phyloP scores from a whole-genome alignment of 2,329 filamentous ascomycete species.

The Colletotrichum magnum region DNA sequence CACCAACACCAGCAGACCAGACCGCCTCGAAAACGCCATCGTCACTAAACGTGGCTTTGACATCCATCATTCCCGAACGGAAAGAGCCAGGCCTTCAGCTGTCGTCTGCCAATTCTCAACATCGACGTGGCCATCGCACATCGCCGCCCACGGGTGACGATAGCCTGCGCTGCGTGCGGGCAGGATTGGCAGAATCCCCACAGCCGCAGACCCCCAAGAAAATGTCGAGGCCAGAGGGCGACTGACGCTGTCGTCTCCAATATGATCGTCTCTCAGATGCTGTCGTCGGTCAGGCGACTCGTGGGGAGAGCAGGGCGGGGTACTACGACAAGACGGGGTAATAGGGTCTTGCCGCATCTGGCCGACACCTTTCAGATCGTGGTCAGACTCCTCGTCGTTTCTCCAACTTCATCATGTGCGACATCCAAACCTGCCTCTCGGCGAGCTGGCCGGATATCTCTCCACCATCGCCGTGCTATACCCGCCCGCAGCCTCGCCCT shows the following conservation, averaged over 20 bases:
- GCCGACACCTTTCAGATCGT: conserved; percentile 6
- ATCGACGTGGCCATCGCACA: conserved; percentile 1
- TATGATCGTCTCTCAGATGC: conserved; percentile 3
- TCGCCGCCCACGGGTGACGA: conserved; percentile 10
- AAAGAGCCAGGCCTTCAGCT: conserved; percentile 16
- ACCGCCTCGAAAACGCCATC: conserved; percentile 33
- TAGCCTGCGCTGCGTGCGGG: neutral
- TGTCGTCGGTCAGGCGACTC: conserved; percentile 26
- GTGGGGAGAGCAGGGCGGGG: conserved; percentile 6
- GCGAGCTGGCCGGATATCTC: neutral
- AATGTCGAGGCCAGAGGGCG: neutral
- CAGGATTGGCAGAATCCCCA: conserved; percentile 26
- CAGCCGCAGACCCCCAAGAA: neutral
- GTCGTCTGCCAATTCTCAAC: conserved; percentile 2
- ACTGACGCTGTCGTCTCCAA: conserved; percentile 5
- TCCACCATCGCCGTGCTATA: neutral
- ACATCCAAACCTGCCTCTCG: conserved; percentile 10
- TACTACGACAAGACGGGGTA: neutral
- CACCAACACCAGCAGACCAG: conserved; percentile 30
- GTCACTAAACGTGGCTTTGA: conserved; percentile 28
- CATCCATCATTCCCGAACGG: neutral
- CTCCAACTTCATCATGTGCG: conserved; percentile 26
- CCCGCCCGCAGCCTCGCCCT: neutral
- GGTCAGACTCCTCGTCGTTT: conserved; percentile 16
- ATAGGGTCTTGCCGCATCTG: neutral